phyloP scores from a whole-genome alignment of 1,139 yeast species.

The Hemisphaericaspora xylofermentans region DNA sequence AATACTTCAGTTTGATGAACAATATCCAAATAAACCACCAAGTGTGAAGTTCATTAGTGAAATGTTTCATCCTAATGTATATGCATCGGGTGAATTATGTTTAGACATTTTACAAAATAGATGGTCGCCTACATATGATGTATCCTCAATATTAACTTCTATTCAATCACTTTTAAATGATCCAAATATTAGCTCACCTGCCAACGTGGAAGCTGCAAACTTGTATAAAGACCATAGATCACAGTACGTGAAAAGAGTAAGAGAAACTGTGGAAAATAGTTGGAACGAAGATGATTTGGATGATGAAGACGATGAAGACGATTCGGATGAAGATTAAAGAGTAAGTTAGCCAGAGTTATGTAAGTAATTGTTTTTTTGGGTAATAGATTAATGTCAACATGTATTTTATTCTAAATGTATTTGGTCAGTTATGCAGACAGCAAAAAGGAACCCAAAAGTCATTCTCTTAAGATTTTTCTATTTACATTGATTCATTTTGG shows the following conservation, averaged over 20 bases:
- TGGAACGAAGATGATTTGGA: constrained; percentile 68
- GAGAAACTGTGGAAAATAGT: constrained; percentile 89
- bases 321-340: constrained; percentile 29
- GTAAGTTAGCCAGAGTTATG: background rate
- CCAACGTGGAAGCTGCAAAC: constrained; percentile 97
- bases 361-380: background rate
- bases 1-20: constrained; percentile 88
- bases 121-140: constrained; percentile 99
- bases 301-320: constrained; percentile 68
- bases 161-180: constrained; percentile 85
- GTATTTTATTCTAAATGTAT: background rate
- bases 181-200: constrained; percentile 96
- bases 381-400: constrained; percentile 1
- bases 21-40: constrained; percentile 97
- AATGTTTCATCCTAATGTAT: constrained; percentile 98
- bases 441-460: background rate
- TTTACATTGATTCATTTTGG: background rate
- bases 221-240: constrained; percentile 92
- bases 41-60: constrained; percentile 84
- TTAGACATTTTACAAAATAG: constrained; percentile 93
- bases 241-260: constrained; percentile 86
- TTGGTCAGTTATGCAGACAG: background rate
- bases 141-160: constrained; percentile 92
- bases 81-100: constrained; percentile 93
- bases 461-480: background rate